A percentile compares a stretch with the other conserved stretches of the same genome.
Conservation (phyloP, 306 rosid species). For the Canavalia gladiata region DNA sequence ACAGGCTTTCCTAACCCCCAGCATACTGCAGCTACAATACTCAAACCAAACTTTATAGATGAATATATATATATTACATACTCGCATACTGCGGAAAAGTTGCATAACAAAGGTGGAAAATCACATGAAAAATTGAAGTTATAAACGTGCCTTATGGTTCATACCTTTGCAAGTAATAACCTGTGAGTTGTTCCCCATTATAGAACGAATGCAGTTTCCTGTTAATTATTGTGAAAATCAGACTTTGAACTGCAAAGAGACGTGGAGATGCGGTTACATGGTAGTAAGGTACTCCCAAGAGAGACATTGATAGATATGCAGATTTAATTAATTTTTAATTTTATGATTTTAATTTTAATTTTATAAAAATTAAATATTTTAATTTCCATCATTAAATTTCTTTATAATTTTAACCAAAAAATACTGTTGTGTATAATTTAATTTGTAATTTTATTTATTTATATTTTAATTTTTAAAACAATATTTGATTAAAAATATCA, state of each 20-base stretch:
- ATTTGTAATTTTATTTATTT: too few relatives aligned
- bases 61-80: not conserved
- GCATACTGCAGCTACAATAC: slow-evolving; percentile 57
- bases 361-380: too few relatives aligned
- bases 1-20: slow-evolving; percentile 56
- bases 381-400: too few relatives aligned
- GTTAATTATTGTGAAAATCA: not conserved
- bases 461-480: too few relatives aligned
- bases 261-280: too few relatives aligned
- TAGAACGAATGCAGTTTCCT: not conserved
- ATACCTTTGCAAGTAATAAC: slow-evolving; percentile 49
- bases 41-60: not conserved
- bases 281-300: too few relatives aligned
- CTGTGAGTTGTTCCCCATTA: not conserved
- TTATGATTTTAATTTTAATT: too few relatives aligned
- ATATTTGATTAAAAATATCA: too few relatives aligned
- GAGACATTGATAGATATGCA: too few relatives aligned
- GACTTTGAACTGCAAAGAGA: not conserved
- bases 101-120: not conserved
- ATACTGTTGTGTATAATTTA: too few relatives aligned
- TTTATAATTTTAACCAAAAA: too few relatives aligned
- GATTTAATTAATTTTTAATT: too few relatives aligned
- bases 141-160: not conserved
- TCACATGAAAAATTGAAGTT: slow-evolving; percentile 15
- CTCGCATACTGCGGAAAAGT: not conserved